Conservation (phyloP, 1,284 basidiomycete genomes). For the Mycosarcoma maydis region DNA sequence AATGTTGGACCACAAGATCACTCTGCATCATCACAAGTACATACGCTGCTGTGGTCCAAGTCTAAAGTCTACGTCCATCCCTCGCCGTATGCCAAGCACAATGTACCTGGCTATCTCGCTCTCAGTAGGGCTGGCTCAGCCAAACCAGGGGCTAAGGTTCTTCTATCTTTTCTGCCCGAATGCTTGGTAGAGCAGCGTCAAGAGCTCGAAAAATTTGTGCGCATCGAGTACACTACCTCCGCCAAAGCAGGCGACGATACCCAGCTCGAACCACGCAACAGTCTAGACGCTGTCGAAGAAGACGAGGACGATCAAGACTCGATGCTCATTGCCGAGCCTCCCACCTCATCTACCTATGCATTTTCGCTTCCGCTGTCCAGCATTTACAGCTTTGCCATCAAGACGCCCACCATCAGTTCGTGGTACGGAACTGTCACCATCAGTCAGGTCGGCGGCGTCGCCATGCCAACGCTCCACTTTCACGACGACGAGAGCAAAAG, state of each 20-base stretch:
- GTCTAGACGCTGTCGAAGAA: constrained; percentile 67
- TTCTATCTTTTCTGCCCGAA: constrained; percentile 72
- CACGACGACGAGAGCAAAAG: constrained; percentile 80
- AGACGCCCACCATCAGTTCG: constrained; percentile 71
- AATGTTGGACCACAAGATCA: too few relatives aligned
- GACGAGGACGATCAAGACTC: constrained; percentile 23
- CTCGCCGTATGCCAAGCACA: constrained; percentile 87
- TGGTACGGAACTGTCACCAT: constrained; percentile 79
- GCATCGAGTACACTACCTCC: constrained; percentile 77
- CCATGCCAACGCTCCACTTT: constrained; percentile 89
- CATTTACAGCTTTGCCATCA: constrained; percentile 87
- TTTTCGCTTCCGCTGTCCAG: constrained; percentile 90
- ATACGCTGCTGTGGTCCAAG: constrained; percentile 48
- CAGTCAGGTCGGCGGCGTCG: constrained; percentile 87
- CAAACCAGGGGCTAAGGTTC: constrained; percentile 27
- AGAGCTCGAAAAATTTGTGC: constrained; percentile 81
- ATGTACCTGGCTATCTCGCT: constrained; percentile 82
- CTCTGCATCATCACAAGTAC: too few relatives aligned
- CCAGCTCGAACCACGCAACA: constrained; percentile 68
- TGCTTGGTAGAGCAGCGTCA: constrained; percentile 72
- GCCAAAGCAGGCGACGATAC: constrained; percentile 28
- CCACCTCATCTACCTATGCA: constrained; percentile 75
- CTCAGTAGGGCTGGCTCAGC: constrained; percentile 30
- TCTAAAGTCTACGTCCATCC: constrained; percentile 73
- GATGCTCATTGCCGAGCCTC: constrained; percentile 45